Evolutionary conservation across 139 green algal species (phyloP), one percentile per base, ranked within the genome.

Genomic region (Haematococcus sp.): DNA sequence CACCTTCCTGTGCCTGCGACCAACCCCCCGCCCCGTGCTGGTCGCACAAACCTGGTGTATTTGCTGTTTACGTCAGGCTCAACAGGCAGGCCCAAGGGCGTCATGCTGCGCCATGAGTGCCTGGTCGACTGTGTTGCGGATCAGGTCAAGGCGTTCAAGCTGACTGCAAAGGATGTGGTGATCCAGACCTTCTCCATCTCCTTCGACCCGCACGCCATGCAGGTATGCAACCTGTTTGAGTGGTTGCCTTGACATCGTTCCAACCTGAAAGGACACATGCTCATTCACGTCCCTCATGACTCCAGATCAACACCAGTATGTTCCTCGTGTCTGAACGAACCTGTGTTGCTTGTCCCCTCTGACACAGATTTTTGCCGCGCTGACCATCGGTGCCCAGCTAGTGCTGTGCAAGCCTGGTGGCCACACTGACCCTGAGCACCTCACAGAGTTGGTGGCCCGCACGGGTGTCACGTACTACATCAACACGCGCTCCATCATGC

Each of bases 161-260:
- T 68, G 16, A 61, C 33, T 11, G 23, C 67, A 3, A 22, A 33
- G 4, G 70, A 78, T 32, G 40, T 71, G 22, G 68, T 77, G 2
- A 22, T 76, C 9, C 75, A 76, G 22, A 76, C 69, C 27, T 76
- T 64, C 30, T 51, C 75, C 46, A 66, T 85, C 52, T 76, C 27
- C 71, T 85, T 85, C 34, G 80, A 85, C 71, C 44, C 56, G 3
- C 71, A 54, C 40, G 74, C 81, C 46, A 43, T 76, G 25, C 60
- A 68, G 60, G 28, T 68, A 5, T n/a, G n/a, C n/a, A n/a, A n/a
- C n/a, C n/a, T n/a, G n/a, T n/a, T n/a, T n/a, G n/a, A n/a, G n/a
- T n/a, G n/a, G n/a, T n/a, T n/a, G n/a, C n/a, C n/a, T n/a, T n/a
- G n/a, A n/a, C n/a, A n/a, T n/a, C n/a, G n/a, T n/a, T n/a, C n/a